phyloP scores from a whole-genome alignment of 495 filamentous ascomycete genomes.

The Penicillium dipodomyicola region DNA sequence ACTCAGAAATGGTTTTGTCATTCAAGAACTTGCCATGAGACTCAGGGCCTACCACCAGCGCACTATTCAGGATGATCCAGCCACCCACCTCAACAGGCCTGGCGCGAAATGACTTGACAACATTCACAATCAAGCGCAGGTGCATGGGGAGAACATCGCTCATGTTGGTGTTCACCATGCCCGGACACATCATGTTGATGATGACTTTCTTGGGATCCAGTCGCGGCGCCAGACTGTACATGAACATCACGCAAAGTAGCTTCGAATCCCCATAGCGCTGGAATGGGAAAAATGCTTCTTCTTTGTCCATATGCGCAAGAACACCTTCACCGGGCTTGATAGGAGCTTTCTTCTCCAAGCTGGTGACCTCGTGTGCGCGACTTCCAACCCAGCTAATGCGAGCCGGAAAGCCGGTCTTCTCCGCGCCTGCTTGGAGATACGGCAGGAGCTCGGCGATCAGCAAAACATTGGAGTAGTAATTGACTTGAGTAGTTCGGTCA shows the following conservation, averaged over 20 bases:
- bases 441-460: slow-evolving; percentile 33
- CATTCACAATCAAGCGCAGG: not conserved
- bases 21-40: not conserved
- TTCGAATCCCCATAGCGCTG: slow-evolving; percentile 33
- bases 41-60: not conserved
- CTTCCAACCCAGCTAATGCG: slow-evolving; percentile 37
- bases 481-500: slow-evolving; percentile 33
- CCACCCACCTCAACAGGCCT: not conserved
- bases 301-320: slow-evolving; percentile 28
- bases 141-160: slow-evolving; percentile 4
- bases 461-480: slow-evolving; percentile 35
- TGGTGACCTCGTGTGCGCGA: slow-evolving; percentile 17
- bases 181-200: slow-evolving; percentile 27
- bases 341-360: slow-evolving; percentile 16
- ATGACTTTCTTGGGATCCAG: slow-evolving; percentile 20
- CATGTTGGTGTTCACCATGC: slow-evolving; percentile 20
- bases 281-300: slow-evolving; percentile 12
- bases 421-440: slow-evolving; percentile 24
- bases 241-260: slow-evolving; percentile 30
- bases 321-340: slow-evolving; percentile 16
- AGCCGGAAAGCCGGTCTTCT: slow-evolving; percentile 18
- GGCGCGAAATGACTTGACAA: not conserved
- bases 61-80: not conserved
- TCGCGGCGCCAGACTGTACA: slow-evolving; percentile 27
- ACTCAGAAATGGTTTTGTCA: not conserved